These are phyloP conservation scores for Orbilia blumenaviensis DNA, from an alignment of 2,329 filamentous ascomycete genomes.

Conservation along the genomic window DNA sequence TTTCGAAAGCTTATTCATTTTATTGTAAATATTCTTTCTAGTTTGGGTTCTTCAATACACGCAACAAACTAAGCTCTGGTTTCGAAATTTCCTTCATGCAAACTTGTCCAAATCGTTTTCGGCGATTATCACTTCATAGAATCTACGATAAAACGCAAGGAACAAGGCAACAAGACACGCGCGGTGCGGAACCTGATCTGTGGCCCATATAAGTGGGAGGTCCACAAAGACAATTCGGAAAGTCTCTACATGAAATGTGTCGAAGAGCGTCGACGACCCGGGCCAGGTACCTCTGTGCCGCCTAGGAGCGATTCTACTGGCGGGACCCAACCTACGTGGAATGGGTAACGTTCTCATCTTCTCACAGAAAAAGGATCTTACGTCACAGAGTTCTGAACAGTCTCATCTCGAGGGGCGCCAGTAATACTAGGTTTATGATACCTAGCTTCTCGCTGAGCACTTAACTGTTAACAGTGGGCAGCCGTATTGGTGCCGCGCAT, in stretches of 20 bases:
- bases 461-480: too few relatives aligned
- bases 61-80: not conserved
- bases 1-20: not conserved
- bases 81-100: not conserved
- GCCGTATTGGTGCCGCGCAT: too few relatives aligned
- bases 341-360: too few relatives aligned
- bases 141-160: not conserved
- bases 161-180: not conserved
- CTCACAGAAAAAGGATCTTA: too few relatives aligned
- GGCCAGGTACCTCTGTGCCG: too few relatives aligned
- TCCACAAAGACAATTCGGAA: not conserved
- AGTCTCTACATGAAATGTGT: not conserved
- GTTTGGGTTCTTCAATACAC: not conserved
- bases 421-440: too few relatives aligned
- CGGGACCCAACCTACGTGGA: too few relatives aligned
- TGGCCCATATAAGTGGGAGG: not conserved
- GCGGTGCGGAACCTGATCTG: not conserved
- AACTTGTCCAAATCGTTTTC: not conserved
- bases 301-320: too few relatives aligned
- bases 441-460: too few relatives aligned
- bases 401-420: too few relatives aligned
- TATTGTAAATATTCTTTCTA: not conserved
- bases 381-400: too few relatives aligned
- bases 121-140: not conserved
- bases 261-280: not conserved